Conservation (phyloP, 2,329 filamentous ascomycete species). For the Onygenales sp. region DNA sequence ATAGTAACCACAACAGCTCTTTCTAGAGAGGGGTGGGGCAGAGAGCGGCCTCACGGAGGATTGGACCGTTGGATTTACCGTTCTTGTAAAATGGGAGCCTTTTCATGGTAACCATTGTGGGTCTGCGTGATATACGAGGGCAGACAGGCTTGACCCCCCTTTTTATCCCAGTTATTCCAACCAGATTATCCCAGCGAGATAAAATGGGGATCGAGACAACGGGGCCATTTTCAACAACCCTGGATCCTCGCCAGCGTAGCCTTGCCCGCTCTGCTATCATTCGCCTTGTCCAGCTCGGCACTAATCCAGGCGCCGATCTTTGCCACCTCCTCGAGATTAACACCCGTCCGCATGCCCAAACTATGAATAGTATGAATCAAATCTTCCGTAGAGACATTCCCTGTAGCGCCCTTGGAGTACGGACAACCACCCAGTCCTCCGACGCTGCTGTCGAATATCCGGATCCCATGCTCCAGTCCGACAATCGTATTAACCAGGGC, state of each 20-base stretch:
- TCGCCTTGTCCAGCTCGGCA: constrained; percentile 40
- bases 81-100: no score
- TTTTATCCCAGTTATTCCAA: no score
- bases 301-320: constrained; percentile 50
- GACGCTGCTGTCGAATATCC: constrained; percentile 56
- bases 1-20: no score
- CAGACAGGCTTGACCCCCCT: no score
- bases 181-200: no score
- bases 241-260: constrained; percentile 36
- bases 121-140: no score
- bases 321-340: constrained; percentile 46
- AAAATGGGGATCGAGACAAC: no score
- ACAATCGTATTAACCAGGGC: constrained; percentile 55
- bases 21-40: no score
- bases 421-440: constrained; percentile 56
- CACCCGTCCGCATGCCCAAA: constrained; percentile 50
- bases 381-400: constrained; percentile 57
- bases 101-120: no score
- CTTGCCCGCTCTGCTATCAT: constrained; percentile 47
- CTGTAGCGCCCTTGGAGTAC: constrained; percentile 56
- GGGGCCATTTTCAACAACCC: neutral
- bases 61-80: no score
- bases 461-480: constrained; percentile 52
- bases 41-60: no score
- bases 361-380: constrained; percentile 52